These are phyloP conservation scores for Paxillus involutus DNA, from an alignment of 768 basidiomycete species.

Conservation along the genomic window DNA sequence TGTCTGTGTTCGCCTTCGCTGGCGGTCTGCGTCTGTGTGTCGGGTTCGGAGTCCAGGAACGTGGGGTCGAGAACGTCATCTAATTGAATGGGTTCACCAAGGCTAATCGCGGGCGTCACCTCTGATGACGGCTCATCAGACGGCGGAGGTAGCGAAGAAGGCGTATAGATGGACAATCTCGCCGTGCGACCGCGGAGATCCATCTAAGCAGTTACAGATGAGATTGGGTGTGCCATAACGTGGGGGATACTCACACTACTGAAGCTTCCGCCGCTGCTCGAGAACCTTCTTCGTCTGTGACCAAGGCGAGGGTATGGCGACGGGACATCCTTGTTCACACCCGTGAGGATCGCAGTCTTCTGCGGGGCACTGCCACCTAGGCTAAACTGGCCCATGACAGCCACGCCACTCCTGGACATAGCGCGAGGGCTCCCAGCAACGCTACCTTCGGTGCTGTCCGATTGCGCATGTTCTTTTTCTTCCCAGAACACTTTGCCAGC, in stretches of 20 bases:
- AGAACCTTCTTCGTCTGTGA: conserved; percentile 25
- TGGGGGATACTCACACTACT: conserved; percentile 35
- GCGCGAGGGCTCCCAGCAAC: conserved; percentile 23
- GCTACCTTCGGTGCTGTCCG: conserved; percentile 36
- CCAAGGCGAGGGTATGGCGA: conserved; percentile 31
- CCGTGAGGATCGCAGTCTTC: conserved; percentile 28
- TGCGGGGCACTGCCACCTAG: conserved; percentile 13
- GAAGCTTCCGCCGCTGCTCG: conserved; percentile 32
- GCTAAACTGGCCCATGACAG: conserved; percentile 41
- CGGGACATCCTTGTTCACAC: conserved; percentile 30
- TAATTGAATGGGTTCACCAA: conserved; percentile 54
- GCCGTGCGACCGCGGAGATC: conserved; percentile 33
- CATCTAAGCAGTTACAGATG: conserved; percentile 17
- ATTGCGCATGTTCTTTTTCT: conserved; percentile 39
- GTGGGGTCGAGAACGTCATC: conserved; percentile 79
- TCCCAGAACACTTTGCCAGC: conserved; percentile 60
- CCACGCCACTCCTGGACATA: conserved; percentile 19
- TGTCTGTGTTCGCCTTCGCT: conserved; percentile 41
- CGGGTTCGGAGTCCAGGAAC: conserved; percentile 60
- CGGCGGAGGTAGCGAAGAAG: conserved; percentile 29
- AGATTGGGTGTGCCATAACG: conserved; percentile 6
- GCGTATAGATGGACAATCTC: conserved; percentile 33
- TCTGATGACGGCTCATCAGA: conserved; percentile 37
- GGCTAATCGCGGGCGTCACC: conserved; percentile 35
- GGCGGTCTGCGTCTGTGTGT: conserved; percentile 28